phyloP scores from a whole-genome alignment of 495 filamentous ascomycete genomes.

The Penicillium parvum region DNA sequence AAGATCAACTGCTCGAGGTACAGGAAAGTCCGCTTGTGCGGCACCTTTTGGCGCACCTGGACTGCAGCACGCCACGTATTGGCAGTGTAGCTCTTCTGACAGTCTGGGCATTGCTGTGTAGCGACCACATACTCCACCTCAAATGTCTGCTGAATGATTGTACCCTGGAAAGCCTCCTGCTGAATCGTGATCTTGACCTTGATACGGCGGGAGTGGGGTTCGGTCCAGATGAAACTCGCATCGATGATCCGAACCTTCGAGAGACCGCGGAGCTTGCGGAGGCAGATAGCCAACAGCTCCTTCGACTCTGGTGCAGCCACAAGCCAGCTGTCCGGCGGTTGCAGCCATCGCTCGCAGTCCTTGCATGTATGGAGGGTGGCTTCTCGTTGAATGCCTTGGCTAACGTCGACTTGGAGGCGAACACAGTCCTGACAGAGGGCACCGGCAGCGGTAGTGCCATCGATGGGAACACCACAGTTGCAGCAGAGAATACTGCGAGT shows the following conservation, averaged over 20 bases:
- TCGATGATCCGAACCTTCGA: conserved; percentile 88
- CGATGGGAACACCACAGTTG: conserved; percentile 91
- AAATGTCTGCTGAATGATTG: conserved; percentile 88
- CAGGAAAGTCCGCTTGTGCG: conserved; percentile 95
- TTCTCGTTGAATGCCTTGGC: conserved; percentile 87
- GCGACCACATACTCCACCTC: conserved; percentile 89
- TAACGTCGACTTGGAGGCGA: conserved; percentile 87
- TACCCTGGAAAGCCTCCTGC: conserved; percentile 64
- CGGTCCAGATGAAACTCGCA: conserved; percentile 96
- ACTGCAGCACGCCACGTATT: conserved; percentile 85
- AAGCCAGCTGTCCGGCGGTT: conserved; percentile 82
- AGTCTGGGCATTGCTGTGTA: conserved; percentile 67
- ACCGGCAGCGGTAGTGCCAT: conserved; percentile 79
- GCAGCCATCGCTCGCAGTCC: conserved; percentile 92
- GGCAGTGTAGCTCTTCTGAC: conserved; percentile 66
- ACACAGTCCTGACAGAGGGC: conserved; percentile 94
- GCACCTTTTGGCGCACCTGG: conserved; percentile 93
- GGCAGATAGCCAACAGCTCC: conserved; percentile 84
- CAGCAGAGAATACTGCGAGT: conserved; percentile 77
- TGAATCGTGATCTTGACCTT: conserved; percentile 93
- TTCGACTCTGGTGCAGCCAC: conserved; percentile 76
- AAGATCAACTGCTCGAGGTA: conserved; percentile 96
- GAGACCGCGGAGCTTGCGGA: conserved; percentile 75
- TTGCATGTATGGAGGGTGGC: conserved; percentile 76
- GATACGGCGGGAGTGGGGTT: conserved; percentile 86